Base-by-base conservation (phyloP, 1,284 basidiomycete species). In the Austroboletus sp. region DNA sequence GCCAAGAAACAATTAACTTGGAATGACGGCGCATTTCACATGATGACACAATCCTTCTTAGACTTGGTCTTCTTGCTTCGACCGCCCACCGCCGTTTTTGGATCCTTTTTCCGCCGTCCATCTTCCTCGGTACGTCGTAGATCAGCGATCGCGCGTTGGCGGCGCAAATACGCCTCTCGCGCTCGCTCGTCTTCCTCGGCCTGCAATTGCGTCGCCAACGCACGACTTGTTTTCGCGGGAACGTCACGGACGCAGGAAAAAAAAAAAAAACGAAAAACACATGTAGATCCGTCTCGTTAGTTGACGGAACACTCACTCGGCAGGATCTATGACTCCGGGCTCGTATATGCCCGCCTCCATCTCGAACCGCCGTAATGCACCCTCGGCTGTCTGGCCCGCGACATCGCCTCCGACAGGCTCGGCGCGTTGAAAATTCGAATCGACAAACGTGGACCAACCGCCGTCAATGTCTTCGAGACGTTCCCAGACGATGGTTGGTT, bases 391-490 rank as follows among this genome's bases (percentile, higher is more conserved):
- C 49, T 81, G 64, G 3, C 85, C 87, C 1, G 85, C 86, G 54
- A 82, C 85, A 58, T 90, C 86, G 0, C 89, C 89, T 0, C 87
- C 88, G 0, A 74, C 77, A 0, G 88, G 85, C 37, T 67, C 78
- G 6, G 82, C 70, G n/a, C 63, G 69, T 29, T 73, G 60, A 50
- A 90, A 85, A 34, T 78, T 69, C 1, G 76, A 74, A 61, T 91
- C 87, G 17, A 85, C 85, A 57, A 90, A 93, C 3, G 77, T 76
- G 13, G 84, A 79, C 48, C 70, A 78, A 3, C 76, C 73, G 1
- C 89, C 89, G 52, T 93, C 89, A 32, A 93, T 76, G 57, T 96
- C 92, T 54, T 88, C 87, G 17, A 95, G 68, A 13, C 82, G 79
- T 66, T 95, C 90, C 90, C 92, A 94, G 4, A 93, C 79, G 21